Conservation (phyloP, 2,329 filamentous ascomycete genomes). For the Exophiala oligosperma region DNA sequence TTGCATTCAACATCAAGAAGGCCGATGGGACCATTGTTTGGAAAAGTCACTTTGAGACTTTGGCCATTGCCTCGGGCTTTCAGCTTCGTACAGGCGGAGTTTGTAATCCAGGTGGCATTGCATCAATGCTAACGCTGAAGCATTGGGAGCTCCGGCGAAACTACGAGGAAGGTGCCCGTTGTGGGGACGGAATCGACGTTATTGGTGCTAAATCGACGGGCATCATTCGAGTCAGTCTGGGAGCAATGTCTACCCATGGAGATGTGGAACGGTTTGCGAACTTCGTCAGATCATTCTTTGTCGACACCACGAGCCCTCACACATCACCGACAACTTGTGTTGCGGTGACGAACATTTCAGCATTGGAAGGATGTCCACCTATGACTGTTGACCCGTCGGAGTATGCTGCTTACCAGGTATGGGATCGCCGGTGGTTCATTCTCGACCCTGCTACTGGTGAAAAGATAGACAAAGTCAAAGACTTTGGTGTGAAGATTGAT, state of each 20-base stretch:
- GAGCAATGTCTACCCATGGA: constrained; percentile 77
- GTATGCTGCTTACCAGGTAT: neutral
- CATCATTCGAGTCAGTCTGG: constrained; percentile 78
- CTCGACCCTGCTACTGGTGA: neutral
- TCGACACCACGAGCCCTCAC: constrained; percentile 22
- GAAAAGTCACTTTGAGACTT: constrained; percentile 60
- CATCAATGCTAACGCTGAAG: constrained; percentile 68
- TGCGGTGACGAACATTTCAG: neutral
- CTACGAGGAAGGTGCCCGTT: constrained; percentile 79
- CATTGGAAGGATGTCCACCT: neutral
- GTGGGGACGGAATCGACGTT: constrained; percentile 79
- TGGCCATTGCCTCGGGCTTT: constrained; percentile 56
- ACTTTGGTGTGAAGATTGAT: neutral
- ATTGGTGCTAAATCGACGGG: constrained; percentile 86
- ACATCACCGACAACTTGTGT: neutral
- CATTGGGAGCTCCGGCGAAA: constrained; percentile 82
- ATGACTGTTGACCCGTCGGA: neutral
- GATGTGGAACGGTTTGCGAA: constrained; percentile 71
- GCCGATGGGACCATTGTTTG: constrained; percentile 55
- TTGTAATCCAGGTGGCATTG: constrained; percentile 64
- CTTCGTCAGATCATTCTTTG: constrained; percentile 72
- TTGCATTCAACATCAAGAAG: constrained; percentile 64
- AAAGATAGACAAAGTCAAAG: neutral
- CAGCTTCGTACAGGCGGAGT: constrained; percentile 62
- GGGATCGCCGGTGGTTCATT: neutral